Evolutionary conservation across 2,329 filamentous ascomycete species (phyloP).

Genomic region (Xylariaceae sp.): DNA sequence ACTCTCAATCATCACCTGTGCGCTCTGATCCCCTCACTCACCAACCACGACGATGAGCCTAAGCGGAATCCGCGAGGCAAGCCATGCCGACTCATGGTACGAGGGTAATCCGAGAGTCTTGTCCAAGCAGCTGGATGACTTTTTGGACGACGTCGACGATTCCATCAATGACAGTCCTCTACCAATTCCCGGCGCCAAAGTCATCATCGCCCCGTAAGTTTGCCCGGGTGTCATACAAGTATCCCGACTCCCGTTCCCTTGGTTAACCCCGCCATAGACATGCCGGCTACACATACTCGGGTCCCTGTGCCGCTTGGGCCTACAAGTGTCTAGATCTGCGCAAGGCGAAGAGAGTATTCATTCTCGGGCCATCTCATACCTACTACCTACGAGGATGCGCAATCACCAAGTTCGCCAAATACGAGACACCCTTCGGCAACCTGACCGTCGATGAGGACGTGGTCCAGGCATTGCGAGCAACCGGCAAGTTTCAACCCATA

Average conservation of each 20-base stretch:
- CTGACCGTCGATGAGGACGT: conserved; percentile 62
- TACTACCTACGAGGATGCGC: conserved; percentile 76
- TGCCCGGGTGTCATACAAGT: conserved; percentile 2
- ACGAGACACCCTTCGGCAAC: conserved; percentile 72
- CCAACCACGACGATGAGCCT: conserved; percentile 25
- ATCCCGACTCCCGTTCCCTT: not conserved
- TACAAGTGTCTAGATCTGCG: conserved; percentile 86
- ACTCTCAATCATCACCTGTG: too few species aligned
- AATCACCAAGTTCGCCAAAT: conserved; percentile 67
- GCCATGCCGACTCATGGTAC: conserved; percentile 90
- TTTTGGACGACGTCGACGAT: conserved; percentile 68
- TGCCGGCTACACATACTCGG: conserved; percentile 90
- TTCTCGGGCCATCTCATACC: conserved; percentile 91
- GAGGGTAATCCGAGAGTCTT: conserved; percentile 58
- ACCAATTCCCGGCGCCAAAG: conserved; percentile 71
- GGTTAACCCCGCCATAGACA: conserved; percentile 56
- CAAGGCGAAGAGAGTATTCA: conserved; percentile 80
- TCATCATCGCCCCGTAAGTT: conserved; percentile 90
- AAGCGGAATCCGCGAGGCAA: conserved; percentile 49
- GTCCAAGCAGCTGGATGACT: conserved; percentile 67
- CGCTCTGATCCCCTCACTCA: too few species aligned
- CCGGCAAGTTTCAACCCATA: conserved; percentile 64
- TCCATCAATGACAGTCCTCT: conserved; percentile 58
- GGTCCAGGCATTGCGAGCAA: conserved; percentile 47
- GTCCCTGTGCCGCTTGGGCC: conserved; percentile 87